A percentile compares a stretch with the other conserved stretches of the same genome.
phyloP scores from a whole-genome alignment of 2,329 filamentous ascomycete genomes.

The Pseudogymnoascus sp. region DNA sequence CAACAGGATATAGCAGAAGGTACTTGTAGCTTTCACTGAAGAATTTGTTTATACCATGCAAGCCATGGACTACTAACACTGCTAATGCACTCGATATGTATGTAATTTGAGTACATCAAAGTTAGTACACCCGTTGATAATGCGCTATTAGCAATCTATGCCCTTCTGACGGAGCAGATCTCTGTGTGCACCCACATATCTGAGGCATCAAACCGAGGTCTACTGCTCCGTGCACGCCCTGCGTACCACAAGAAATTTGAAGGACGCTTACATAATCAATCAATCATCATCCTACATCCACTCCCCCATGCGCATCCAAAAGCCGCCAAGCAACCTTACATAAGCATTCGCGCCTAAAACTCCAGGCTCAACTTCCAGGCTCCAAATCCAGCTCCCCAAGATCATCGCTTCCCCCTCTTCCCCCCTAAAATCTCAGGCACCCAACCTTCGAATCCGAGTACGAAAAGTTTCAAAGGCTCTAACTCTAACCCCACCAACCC shows the following conservation, averaged over 20 bases:
- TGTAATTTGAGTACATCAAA: too few relatives aligned
- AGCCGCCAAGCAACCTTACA: background rate
- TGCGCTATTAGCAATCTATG: too few relatives aligned
- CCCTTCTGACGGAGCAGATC: too few relatives aligned
- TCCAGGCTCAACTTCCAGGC: too few relatives aligned
- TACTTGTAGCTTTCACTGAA: background rate
- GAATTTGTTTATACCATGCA: background rate
- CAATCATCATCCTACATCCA: background rate
- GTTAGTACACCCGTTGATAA: too few relatives aligned
- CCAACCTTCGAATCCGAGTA: background rate
- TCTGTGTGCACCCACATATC: background rate
- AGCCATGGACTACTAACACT: background rate
- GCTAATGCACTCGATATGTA: background rate
- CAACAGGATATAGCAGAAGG: background rate
- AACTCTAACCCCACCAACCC: background rate
- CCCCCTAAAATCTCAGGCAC: background rate
- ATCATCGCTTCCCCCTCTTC: background rate
- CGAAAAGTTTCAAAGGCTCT: background rate
- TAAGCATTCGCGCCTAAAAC: background rate
- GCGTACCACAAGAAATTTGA: too few relatives aligned
- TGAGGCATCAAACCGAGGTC: background rate
- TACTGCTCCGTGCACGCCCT: too few relatives aligned
- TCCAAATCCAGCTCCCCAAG: background rate
- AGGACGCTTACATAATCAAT: background rate
- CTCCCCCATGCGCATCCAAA: background rate